Percentiles rank a stretch among this genome's conserved stretches.
Evolutionary conservation across 108 stramenopile species (phyloP).

Genomic region (Nitzschia sp.): DNA sequence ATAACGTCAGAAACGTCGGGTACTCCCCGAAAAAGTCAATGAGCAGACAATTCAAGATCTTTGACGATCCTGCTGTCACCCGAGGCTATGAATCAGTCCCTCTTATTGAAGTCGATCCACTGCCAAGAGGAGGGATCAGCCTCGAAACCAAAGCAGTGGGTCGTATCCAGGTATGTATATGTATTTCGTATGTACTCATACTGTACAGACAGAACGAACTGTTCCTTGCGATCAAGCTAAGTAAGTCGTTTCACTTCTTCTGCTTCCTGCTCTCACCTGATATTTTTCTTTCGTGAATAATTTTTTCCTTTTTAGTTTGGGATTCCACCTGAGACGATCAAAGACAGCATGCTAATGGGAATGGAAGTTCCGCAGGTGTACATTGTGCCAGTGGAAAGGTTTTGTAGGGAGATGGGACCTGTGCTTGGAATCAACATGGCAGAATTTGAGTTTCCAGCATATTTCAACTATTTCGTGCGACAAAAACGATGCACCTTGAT

Average conservation of each 20-base stretch:
- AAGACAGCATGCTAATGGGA: constrained; percentile 81
- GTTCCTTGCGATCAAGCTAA: no score
- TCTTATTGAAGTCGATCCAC: constrained; percentile 39
- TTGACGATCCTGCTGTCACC: constrained; percentile 40
- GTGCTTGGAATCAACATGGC: constrained; percentile 84
- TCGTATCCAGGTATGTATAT: constrained; percentile 56
- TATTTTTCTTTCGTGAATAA: not conserved
- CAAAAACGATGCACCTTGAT: constrained; percentile 64
- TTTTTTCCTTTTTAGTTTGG: constrained; percentile 47
- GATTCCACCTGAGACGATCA: constrained; percentile 92
- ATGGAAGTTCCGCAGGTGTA: constrained; percentile 70
- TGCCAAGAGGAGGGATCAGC: constrained; percentile 68
- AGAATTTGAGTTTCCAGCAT: constrained; percentile 92
- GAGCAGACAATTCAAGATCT: constrained; percentile 22
- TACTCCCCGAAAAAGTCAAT: not conserved
- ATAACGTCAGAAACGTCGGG: no score
- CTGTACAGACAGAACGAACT: no score
- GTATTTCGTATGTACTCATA: no score
- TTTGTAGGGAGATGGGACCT: constrained; percentile 79
- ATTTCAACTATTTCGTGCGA: constrained; percentile 86
- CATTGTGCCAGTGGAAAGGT: constrained; percentile 84
- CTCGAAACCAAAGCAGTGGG: constrained; percentile 68
- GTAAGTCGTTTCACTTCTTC: not conserved
- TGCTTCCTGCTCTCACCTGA: no score
- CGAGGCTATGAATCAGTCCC: constrained; percentile 55